Conservation (phyloP, 2,329 filamentous ascomycete genomes). For the Blastomyces gilchristii region DNA sequence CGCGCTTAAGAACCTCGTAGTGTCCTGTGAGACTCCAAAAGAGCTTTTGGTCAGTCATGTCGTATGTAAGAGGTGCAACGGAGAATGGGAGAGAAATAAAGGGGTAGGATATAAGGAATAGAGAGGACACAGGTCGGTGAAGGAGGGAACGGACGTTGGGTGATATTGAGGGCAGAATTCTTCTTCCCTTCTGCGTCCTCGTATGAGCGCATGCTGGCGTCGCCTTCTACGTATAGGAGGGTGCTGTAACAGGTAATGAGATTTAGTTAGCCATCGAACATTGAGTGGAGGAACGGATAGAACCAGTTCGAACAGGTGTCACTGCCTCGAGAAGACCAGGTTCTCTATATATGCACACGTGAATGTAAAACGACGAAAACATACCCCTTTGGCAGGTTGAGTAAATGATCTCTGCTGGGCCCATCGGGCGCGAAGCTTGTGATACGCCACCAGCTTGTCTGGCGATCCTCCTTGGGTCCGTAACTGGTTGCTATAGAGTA, state of each 20-base stretch:
- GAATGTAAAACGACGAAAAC: constrained; percentile 28
- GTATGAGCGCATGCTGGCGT: constrained; percentile 58
- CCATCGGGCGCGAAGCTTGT: constrained; percentile 59
- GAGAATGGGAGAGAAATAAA: not conserved
- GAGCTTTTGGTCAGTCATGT: not conserved
- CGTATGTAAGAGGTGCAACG: not conserved
- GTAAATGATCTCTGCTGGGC: constrained; percentile 59
- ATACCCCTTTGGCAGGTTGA: constrained; percentile 74
- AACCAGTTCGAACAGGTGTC: not conserved
- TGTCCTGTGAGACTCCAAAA: not conserved
- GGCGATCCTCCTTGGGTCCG: constrained; percentile 58
- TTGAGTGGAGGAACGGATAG: not conserved
- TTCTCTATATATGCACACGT: not conserved
- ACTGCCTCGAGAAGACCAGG: not conserved
- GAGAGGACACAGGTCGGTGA: not conserved
- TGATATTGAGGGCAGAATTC: constrained; percentile 52
- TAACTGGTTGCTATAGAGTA: constrained; percentile 64
- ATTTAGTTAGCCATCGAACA: not conserved
- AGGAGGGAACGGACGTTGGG: constrained; percentile 48
- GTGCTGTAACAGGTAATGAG: constrained; percentile 44
- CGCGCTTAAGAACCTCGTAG: constrained; percentile 5
- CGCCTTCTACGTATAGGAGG: constrained; percentile 72
- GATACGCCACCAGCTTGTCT: constrained; percentile 78
- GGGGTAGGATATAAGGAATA: not conserved
- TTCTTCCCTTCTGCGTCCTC: constrained; percentile 61